Conservation (phyloP, 2,329 filamentous ascomycete species). For the Fusarium coicis region DNA sequence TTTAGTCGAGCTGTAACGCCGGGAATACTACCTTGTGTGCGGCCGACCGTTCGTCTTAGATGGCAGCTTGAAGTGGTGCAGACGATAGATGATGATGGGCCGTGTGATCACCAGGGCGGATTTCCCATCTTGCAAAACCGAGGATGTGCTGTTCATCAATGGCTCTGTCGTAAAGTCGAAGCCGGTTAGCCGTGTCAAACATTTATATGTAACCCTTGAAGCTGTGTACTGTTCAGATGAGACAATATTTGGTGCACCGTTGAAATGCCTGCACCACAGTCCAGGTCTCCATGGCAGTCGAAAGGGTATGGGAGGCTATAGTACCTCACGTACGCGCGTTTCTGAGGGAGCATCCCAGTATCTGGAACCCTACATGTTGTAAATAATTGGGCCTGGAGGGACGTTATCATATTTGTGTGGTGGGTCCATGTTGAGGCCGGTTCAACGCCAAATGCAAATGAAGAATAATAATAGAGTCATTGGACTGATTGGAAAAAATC, state of each 20-base stretch:
- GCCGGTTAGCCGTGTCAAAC: slow-evolving; percentile 13
- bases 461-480: not conserved
- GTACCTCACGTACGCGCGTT: slow-evolving; percentile 28
- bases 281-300: not conserved
- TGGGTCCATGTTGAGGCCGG: slow-evolving; percentile 7
- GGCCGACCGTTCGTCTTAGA: slow-evolving; percentile 1
- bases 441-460: slow-evolving; percentile 3
- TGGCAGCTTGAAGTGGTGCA: not conserved
- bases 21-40: slow-evolving; percentile 13
- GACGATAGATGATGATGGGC: slow-evolving; percentile 15
- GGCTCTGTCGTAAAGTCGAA: slow-evolving; percentile 1
- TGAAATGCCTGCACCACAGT: not conserved
- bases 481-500: no score
- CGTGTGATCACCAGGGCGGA: slow-evolving; percentile 19
- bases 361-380: slow-evolving; percentile 21
- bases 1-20: slow-evolving; percentile 12
- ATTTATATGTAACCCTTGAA: not conserved
- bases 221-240: not conserved
- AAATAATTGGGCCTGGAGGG: slow-evolving; percentile 32
- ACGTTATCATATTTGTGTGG: not conserved
- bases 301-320: not conserved
- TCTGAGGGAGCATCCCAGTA: slow-evolving; percentile 8
- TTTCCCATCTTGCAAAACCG: slow-evolving; percentile 2
- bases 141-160: not conserved
- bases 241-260: not conserved